Evolutionary conservation across 352 stramenopile species (phyloP).

Genomic region (Phytophthora chlamydospora): DNA sequence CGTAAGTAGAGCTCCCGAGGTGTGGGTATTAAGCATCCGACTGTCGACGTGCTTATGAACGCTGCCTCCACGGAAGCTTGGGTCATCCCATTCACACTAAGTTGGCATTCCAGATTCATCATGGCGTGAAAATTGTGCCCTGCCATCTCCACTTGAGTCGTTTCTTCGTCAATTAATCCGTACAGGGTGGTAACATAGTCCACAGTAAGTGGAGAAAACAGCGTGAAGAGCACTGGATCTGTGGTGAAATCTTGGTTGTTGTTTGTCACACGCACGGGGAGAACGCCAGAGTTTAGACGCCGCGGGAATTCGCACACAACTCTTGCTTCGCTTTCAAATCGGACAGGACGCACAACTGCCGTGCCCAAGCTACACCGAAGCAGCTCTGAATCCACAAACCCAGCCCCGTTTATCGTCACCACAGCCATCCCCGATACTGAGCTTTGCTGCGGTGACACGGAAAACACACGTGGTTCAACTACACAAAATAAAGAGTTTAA

Average conservation of each 20-base stretch:
- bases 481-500: slow-evolving; percentile 3
- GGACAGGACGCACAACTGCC: slow-evolving; percentile 5
- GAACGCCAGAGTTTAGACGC: slow-evolving; percentile 15
- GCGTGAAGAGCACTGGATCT: slow-evolving; percentile 17
- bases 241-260: slow-evolving; percentile 51
- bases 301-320: slow-evolving; percentile 34
- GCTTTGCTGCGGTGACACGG: slow-evolving; percentile 25
- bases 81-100: slow-evolving; percentile 6
- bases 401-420: slow-evolving; percentile 28
- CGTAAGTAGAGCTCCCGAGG: slow-evolving; percentile 1
- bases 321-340: slow-evolving; percentile 22
- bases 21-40: slow-evolving; percentile 19
- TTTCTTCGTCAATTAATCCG: slow-evolving; percentile 16
- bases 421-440: slow-evolving; percentile 14
- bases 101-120: slow-evolving; percentile 26
- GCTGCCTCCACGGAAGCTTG: not conserved
- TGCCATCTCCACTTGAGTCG: slow-evolving; percentile 25
- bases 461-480: slow-evolving; percentile 37
- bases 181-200: slow-evolving; percentile 29
- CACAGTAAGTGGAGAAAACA: slow-evolving; percentile 21
- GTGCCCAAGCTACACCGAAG: slow-evolving; percentile 37
- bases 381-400: slow-evolving; percentile 35
- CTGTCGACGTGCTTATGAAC: slow-evolving; percentile 10
- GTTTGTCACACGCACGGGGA: slow-evolving; percentile 37
- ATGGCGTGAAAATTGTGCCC: slow-evolving; percentile 38